Evolutionary conservation across 805 yeast genomes (phyloP).

Genomic region (Metschnikowia corniflorae): DNA sequence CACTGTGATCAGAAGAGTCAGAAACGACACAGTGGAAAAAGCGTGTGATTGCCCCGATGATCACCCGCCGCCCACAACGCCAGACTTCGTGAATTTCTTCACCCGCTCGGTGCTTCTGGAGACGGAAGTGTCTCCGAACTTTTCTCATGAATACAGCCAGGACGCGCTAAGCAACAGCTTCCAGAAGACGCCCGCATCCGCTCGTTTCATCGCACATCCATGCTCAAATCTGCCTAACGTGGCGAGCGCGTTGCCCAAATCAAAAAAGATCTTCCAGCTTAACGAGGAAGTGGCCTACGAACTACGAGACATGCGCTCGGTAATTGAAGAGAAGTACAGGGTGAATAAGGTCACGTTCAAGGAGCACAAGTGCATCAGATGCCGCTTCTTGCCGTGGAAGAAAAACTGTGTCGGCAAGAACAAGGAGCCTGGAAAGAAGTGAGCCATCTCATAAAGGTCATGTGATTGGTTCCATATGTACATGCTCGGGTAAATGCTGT

Average conservation of each 20-base stretch:
- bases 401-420: background rate
- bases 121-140: conserved; percentile 3
- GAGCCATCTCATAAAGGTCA: too few species aligned
- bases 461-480: conserved; percentile 2
- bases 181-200: background rate
- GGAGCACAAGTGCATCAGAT: conserved; percentile 12
- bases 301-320: conserved; percentile 12
- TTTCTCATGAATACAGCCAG: too few species aligned
- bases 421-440: background rate
- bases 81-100: conserved; percentile 16
- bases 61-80: conserved; percentile 8
- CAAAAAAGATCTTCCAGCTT: conserved; percentile 11
- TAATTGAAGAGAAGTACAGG: conserved; percentile 11
- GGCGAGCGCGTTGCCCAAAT: conserved; percentile 5
- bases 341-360: conserved; percentile 11
- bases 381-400: conserved; percentile 17
- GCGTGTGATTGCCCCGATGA: conserved; percentile 8
- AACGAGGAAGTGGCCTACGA: conserved; percentile 16
- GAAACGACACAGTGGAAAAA: conserved; percentile 3
- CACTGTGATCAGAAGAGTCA: conserved; percentile 11
- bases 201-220: background rate
- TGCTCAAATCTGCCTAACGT: conserved; percentile 7
- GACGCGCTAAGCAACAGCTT: background rate
- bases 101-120: conserved; percentile 1
- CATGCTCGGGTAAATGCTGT: too few species aligned